A percentile compares a stretch with the other conserved stretches of the same genome.
Conservation (phyloP, 306 rosid genomes). For the Cicer arietinum region DNA sequence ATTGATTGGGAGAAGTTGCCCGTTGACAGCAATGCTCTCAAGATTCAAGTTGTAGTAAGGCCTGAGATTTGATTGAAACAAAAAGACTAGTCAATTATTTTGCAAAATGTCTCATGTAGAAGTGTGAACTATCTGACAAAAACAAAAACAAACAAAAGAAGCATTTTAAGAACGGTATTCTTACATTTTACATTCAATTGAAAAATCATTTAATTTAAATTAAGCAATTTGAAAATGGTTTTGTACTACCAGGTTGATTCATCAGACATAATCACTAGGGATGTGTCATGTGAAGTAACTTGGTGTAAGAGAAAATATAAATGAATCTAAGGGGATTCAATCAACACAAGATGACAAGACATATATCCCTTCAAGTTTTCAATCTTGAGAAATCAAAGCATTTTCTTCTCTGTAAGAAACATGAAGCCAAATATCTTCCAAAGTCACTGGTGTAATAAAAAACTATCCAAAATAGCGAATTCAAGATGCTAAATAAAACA, state of each 20-base stretch:
- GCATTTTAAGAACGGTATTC: constrained; percentile 22
- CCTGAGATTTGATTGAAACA: constrained; percentile 59
- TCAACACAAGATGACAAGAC: not conserved
- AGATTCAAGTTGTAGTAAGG: constrained; percentile 92
- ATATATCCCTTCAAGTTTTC: constrained; percentile 27
- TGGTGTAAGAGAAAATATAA: constrained; percentile 12
- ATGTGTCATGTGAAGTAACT: constrained; percentile 19
- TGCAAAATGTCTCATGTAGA: constrained; percentile 39
- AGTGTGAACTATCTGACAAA: not conserved
- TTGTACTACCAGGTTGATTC: constrained; percentile 16
- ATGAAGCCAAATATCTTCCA: constrained; percentile 7
- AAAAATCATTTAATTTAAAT: constrained; percentile 17
- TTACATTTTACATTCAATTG: constrained; percentile 12
- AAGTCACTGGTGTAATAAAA: constrained; percentile 19
- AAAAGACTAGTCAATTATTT: constrained; percentile 38
- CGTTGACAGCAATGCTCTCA: constrained; percentile 82
- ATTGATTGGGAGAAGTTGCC: constrained; percentile 77
- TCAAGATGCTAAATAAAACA: constrained; percentile 17
- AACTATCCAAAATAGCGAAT: constrained; percentile 20
- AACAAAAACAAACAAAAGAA: constrained; percentile 35
- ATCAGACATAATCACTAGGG: constrained; percentile 18
- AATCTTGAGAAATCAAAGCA: constrained; percentile 30
- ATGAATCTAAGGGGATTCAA: not conserved
- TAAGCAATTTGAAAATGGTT: constrained; percentile 9
- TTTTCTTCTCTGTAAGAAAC: constrained; percentile 25